Base-by-base conservation (phyloP, 129 eudicot species). In the Ambrosia trifida region DNA sequence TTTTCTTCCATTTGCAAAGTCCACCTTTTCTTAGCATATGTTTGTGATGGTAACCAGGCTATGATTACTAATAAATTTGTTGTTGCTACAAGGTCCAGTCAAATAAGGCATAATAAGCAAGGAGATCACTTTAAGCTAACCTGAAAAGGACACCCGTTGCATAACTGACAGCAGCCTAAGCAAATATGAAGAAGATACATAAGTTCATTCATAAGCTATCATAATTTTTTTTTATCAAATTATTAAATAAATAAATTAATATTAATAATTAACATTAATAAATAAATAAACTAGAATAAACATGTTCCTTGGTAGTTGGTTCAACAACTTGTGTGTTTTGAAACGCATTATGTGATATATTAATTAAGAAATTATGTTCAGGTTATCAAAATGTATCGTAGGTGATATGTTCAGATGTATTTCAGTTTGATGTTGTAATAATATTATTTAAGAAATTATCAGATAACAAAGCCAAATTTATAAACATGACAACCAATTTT, bases 151-250 rank as follows among this genome's bases (percentile, higher is more conserved):
- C 95, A 78, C 98, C 98, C 8, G 78, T 74, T 50, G 86, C 91
- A 72, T 92, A 92, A 72, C 98, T 92, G 78, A 89, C 80, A 60
- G 98, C 98, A 81, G 89, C 98, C 98, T 92, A 73, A 3, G 74
- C 53, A 77, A 50, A 54, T 11, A 72, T 11, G 46, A 63, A 53
- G 13, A 81, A 59, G 43, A 72, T 60, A 47, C 68, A 72, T 66
- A 64, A 79, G 82, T n/a, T n/a, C n/a, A n/a, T n/a, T n/a, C n/a
- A n/a, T n/a, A 3, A 57, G 17, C 50, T 35, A 69, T 44, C 65
- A 54, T 9, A 20, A 4, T 31, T 30, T 7, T 58, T n/a, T n/a
- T n/a, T n/a, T n/a, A n/a, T n/a, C n/a, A 35, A 28, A 24, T 43
- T n/a, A 75, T 28, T 40, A 63, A 66, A 64, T 64, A 19, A 7